Percentiles rank a stretch among this genome's conserved stretches.
Evolutionary conservation across 2,329 filamentous ascomycete genomes (phyloP).

Genomic region (Scytalidium lignicola): DNA sequence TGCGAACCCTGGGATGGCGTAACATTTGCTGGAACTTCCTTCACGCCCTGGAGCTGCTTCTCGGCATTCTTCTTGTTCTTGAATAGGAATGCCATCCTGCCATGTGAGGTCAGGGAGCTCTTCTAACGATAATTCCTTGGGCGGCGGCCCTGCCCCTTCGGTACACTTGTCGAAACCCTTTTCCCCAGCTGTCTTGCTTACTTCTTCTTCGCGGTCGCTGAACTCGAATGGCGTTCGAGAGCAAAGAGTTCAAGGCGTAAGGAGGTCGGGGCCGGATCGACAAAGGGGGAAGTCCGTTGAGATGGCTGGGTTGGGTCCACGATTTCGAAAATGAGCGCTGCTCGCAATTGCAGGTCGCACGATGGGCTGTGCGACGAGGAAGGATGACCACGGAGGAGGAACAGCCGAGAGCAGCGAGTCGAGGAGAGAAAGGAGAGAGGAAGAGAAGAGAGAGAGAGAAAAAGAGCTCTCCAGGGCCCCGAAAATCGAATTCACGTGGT

Average conservation of each 20-base stretch:
- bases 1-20: conserved; percentile 39
- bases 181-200: neutral
- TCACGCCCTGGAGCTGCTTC: conserved; percentile 40
- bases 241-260: neutral
- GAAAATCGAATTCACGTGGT: too few species aligned
- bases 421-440: neutral
- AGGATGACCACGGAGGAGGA: neutral
- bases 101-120: conserved; percentile 25
- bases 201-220: neutral
- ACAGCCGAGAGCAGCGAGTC: too few species aligned
- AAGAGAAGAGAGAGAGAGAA: neutral
- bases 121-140: neutral
- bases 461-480: too few species aligned
- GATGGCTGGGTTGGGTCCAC: neutral
- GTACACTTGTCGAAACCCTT: neutral
- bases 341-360: neutral
- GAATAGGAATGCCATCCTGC: conserved; percentile 73
- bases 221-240: neutral
- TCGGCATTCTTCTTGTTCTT: conserved; percentile 75
- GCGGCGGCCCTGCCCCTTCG: neutral
- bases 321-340: neutral
- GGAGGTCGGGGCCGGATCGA: neutral
- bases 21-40: conserved; percentile 19
- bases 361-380: neutral
- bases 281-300: neutral